Conservation (phyloP, 352 stramenopile species). For the Pythium chondricola region DNA sequence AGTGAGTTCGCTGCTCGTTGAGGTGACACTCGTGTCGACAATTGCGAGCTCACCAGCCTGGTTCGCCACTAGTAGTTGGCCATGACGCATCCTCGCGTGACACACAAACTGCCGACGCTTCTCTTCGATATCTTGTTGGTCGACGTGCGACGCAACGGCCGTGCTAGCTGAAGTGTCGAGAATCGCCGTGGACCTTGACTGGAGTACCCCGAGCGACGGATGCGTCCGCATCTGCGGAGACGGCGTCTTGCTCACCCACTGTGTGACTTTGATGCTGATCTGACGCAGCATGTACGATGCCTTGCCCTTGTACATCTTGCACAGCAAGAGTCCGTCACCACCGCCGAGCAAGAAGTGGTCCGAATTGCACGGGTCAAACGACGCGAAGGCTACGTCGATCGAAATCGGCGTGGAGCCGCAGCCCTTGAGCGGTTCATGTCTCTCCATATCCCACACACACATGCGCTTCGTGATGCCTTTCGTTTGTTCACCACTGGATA, state of each 20-base stretch:
- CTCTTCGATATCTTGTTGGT: conserved; percentile 36
- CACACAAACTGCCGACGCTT: conserved; percentile 39
- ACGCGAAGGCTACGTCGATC: conserved; percentile 38
- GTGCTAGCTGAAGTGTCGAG: no score
- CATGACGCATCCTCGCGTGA: conserved; percentile 51
- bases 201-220: no score
- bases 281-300: conserved; percentile 19
- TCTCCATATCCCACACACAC: conserved; percentile 64
- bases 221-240: no score
- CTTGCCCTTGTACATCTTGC: conserved; percentile 49
- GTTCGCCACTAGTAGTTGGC: conserved; percentile 43
- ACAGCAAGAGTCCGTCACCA: conserved; percentile 56
- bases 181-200: no score
- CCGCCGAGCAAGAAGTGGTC: conserved; percentile 63
- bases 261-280: conserved; percentile 18
- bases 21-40: conserved; percentile 28
- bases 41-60: conserved; percentile 45
- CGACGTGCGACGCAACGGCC: background rate
- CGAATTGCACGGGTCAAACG: conserved; percentile 59
- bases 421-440: conserved; percentile 37
- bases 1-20: conserved; percentile 22
- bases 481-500: background rate
- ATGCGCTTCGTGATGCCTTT: conserved; percentile 10
- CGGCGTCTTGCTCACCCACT: conserved; percentile 5
- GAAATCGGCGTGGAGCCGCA: conserved; percentile 25